Evolutionary conservation across 768 basidiomycete species (phyloP), one percentile per base, ranked within the genome.

Genomic region (Leccinum boreale): DNA sequence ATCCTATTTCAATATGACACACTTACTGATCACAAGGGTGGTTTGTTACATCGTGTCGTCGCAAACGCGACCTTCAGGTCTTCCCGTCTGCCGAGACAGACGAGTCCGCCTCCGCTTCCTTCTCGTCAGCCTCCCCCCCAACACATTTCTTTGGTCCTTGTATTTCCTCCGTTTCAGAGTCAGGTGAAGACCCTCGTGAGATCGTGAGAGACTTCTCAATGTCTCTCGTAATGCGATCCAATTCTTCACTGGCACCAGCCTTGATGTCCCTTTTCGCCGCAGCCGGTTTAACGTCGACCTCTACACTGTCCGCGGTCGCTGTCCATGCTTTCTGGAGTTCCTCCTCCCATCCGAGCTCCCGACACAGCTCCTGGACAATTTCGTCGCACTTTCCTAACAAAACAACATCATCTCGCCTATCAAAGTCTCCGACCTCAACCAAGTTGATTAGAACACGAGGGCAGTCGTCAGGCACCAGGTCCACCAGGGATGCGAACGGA

Each of bases 391-490:
- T 81, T 12, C 86, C 86, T 5, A 92, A 77, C 2, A 85, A 70
- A 44, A 89, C 73, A 3, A 89, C 75, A 63, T 91, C 89, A 54
- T 85, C 79, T 15, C 77, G 64, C 31, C 76, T 72, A 2, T 85
- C 78, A 51, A 90, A 79, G 64, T 84, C 75, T 1, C 94, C 93
- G 2, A 92, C 95, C 2, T 72, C 71, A 58, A 96, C 93, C 46
- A 93, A 78, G 69, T 97, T 97, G 73, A 98, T 86, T 29, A 98
- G 80, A n/a, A 96, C 79, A 2, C 95, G 87, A 3, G 90, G 92
- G 64, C 87, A 92, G 9, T 63, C 62, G 2, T 73, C 58, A 4
- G 78, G 76, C 0, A 89, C 85, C 56, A 81, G 70, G 45, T 75
- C 72, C 10, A 88, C 81, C 23, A 98, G 83, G 1, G 84, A 83